Conservation (phyloP, 2,329 filamentous ascomycete species). For the Knufia fluminis region DNA sequence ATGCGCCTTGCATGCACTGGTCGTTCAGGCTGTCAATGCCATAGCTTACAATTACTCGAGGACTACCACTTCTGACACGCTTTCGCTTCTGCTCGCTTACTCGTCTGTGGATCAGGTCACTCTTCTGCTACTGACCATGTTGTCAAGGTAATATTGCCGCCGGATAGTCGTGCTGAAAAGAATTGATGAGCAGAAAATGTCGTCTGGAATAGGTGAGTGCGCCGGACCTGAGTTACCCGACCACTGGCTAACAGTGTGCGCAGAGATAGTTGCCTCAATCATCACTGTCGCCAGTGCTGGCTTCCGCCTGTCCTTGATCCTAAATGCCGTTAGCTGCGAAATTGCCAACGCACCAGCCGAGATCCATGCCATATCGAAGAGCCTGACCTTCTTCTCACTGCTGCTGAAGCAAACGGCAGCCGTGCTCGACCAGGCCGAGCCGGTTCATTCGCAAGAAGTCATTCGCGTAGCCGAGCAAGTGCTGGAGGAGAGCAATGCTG, state of each 20-base stretch:
- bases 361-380: constrained; percentile 35
- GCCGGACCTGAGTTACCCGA: no score
- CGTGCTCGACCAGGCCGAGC: constrained; percentile 26
- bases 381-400: constrained; percentile 32
- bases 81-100: neutral
- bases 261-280: constrained; percentile 23
- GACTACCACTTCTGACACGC: neutral
- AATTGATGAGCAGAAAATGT: neutral
- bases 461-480: constrained; percentile 31
- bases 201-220: constrained; percentile 16
- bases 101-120: neutral
- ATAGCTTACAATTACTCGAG: neutral
- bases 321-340: constrained; percentile 35
- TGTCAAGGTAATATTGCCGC: neutral
- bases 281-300: constrained; percentile 27
- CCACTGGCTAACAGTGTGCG: neutral
- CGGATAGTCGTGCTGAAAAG: neutral
- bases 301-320: constrained; percentile 32
- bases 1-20: neutral
- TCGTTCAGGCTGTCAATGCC: neutral
- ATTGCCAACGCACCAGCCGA: constrained; percentile 32
- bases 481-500: constrained; percentile 29
- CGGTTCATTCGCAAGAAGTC: constrained; percentile 28
- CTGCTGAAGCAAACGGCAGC: constrained; percentile 32
- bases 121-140: neutral